Base-by-base conservation (phyloP, 1,284 basidiomycete genomes). In the Sutorius eximius region DNA sequence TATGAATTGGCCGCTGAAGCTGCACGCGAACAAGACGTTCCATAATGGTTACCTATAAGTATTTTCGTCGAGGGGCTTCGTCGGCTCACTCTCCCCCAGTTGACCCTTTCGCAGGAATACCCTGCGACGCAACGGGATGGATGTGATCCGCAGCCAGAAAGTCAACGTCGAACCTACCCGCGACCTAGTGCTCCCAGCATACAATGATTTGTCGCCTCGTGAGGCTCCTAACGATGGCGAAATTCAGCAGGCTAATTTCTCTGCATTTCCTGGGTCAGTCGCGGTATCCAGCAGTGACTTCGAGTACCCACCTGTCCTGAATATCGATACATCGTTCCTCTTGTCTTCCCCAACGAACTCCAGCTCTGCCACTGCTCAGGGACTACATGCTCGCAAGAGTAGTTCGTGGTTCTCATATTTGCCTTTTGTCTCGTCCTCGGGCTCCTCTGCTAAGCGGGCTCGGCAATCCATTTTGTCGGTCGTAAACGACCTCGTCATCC, bases 401-500 rank as follows among this genome's bases (percentile, higher is more conserved):
- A 45, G 33, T 3, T 62, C 64, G 2, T 71, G 66, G 68, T 41
- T 67, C n/a, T 71, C 69, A n/a, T 52, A 60, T 53, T 45, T 74
- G 11, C 64, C 70, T 4, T 71, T 72, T 37, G 58, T 54, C 32
- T 61, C 66, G 13, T 73, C 73, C 2, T 68, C 24, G 24, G 24
- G 24, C 24, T 3, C 72, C 49, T 75, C 74, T 5, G 60, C 73
- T 1, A 75, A 74, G 37, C 63, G 59, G 2, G 74, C 79, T 33
- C 75, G 74, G 10, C 62, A 63, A 20, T 81, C 81, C 0, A 72
- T 80, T 0, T 65, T 77, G 4, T 73, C 72, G 0, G 71, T 78
- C n/a, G 59, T 83, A 18, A 73, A 73, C 12, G 78, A 82, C 58
- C 71, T 83, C 22, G 75, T 82, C 9, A 12, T 59, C 49, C 47